Base-by-base conservation (phyloP, 2,329 filamentous ascomycete species). In the Aureobasidium namibiae region DNA sequence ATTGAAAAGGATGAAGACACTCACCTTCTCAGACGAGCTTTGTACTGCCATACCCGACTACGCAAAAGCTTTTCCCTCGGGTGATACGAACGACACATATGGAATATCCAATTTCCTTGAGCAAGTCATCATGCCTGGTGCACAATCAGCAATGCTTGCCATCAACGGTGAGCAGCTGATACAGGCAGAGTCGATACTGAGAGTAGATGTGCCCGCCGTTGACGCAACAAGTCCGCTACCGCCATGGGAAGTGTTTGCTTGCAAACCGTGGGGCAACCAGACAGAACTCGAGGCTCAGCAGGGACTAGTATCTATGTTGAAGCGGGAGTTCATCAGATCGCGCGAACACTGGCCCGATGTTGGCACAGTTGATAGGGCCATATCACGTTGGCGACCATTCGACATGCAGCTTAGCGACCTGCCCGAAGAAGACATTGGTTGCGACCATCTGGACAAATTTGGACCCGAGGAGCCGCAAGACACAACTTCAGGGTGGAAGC, bases 131-230 rank as follows among this genome's bases (percentile, higher is more conserved):
- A 66, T 67, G 33, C 69, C 73, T 16, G 60, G 73, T 14, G 76
- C 72, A 3, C 65, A 70, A 33, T 65, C 74, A 33, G 73, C 69
- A 3, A 67, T 72, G 3, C 60, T 65, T 14, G 67, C 64, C 18
- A 45, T 76, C 2, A 69, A 74, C n/a, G 71, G 75, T 34, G 79
- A 82, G 61, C 70, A 74, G 56, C 68, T 82, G 2, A 70, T 71
- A 9, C 75, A 76, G 61, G 69, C 74, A 11, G 78, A 80, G 61
- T 77, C 78, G 0, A 78, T 73, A 4, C 70, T 72, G 52, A 74
- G 80, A 39, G 73, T 82, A 1, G 65, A 74, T n/a, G 73, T 82
- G 4, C 80, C 80, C 0, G 29, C 68, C 0, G 67, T 84, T 61
- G 76, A 78, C 29, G 74, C 77, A 36, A 68, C 72, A 0, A 62